phyloP scores from a whole-genome alignment of 192 early-diverging fungal genomes.

The Backusella parvicylindrica region DNA sequence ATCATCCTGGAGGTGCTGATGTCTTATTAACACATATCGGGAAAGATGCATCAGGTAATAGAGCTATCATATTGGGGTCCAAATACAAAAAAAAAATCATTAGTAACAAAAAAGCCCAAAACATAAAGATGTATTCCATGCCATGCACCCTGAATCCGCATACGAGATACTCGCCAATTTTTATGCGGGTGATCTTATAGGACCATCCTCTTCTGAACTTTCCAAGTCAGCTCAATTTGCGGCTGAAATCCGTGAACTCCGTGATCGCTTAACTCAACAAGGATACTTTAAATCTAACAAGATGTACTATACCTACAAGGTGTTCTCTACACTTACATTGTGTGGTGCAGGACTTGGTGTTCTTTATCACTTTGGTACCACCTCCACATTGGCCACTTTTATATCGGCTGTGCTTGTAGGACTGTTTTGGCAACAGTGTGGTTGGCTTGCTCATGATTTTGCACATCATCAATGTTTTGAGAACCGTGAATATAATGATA shows the following conservation, averaged over 20 bases:
- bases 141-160: slow-evolving; percentile 67
- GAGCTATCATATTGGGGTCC: neutral
- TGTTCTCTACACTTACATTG: slow-evolving; percentile 54
- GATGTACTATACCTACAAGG: slow-evolving; percentile 62
- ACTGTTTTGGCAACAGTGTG: slow-evolving; percentile 80
- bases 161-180: slow-evolving; percentile 65
- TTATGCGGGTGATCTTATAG: slow-evolving; percentile 67
- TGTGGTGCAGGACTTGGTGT: slow-evolving; percentile 42
- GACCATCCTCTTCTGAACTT: slow-evolving; percentile 14
- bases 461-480: slow-evolving; percentile 77
- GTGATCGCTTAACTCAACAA: slow-evolving; percentile 45
- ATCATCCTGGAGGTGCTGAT: slow-evolving; percentile 71
- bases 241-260: slow-evolving; percentile 57
- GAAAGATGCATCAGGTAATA: slow-evolving; percentile 63
- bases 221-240: slow-evolving; percentile 53
- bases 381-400: slow-evolving; percentile 52
- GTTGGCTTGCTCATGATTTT: slow-evolving; percentile 83
- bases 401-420: slow-evolving; percentile 55
- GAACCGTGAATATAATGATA: slow-evolving; percentile 57
- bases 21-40: slow-evolving; percentile 75
- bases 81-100: neutral
- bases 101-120: neutral
- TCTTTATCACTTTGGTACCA: slow-evolving; percentile 46
- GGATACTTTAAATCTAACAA: slow-evolving; percentile 66
- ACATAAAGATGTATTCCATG: slow-evolving; percentile 64